Base-by-base conservation (phyloP, 1,139 yeast species). In the Sugiyamaella japonica region DNA sequence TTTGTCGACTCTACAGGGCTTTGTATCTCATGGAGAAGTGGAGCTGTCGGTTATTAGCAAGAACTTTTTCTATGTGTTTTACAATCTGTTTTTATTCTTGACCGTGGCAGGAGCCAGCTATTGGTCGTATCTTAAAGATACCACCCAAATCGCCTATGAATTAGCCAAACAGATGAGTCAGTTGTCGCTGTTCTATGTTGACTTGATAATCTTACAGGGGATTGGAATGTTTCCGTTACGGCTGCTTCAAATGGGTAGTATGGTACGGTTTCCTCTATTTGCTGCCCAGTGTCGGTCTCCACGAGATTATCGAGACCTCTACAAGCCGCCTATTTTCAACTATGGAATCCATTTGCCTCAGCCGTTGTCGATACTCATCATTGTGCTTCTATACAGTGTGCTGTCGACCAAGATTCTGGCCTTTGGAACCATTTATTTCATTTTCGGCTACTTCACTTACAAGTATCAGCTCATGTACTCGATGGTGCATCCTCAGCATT, bases 401-500 rank as follows among this genome's bases (percentile, higher is more conserved):
- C 81, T 89, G 74, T 84, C 91, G 23, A 83, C 91, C 25, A 85
- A 86, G 66, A 86, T 89, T 54, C 72, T 89, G 52, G 75, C 83
- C 9, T 85, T 90, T 38, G 95, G 95, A 1, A 73, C 86, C 56
- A 75, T 83, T 1, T 89, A 89, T 68, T 89, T 89, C 65, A 68
- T 84, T 16, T 71, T 86, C 54, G 96, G 96, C 0, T 88, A 81
- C 66, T 83, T 82, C 64, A 90, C 87, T 6, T 86, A 83, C 77
- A 89, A 89, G 70, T 89, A 87, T 67, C 95, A 87, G 70, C 74
- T 88, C 58, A 74, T 89, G 59, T 89, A 85, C 67, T 83, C 91
- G 0, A 84, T 85, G 74, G 89, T 87, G 36, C 96, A 89, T 67
- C 88, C 93, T 4, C 95, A 89, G 49, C 96, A 89, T 69, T 86